Percentiles rank a stretch among this genome's conserved stretches.
phyloP scores from a whole-genome alignment of 805 yeast species.

The Saccharomycopsis schoenii region DNA sequence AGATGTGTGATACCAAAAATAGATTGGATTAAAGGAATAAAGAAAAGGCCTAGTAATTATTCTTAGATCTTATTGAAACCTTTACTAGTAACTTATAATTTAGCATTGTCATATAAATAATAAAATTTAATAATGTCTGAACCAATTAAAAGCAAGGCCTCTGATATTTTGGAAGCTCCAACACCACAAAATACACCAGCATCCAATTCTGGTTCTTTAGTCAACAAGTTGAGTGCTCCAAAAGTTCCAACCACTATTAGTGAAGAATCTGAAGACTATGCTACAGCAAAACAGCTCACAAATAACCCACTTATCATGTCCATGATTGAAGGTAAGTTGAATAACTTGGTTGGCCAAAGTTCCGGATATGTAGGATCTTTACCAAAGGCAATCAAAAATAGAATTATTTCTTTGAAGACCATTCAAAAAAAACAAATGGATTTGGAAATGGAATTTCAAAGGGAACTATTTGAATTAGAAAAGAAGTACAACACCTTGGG shows the following conservation, averaged over 20 bases:
- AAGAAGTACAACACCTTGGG: constrained; percentile 65
- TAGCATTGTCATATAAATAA: background rate
- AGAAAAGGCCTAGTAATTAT: background rate
- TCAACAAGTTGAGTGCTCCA: constrained; percentile 43
- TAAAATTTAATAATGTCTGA: constrained; percentile 51
- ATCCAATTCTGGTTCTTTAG: constrained; percentile 63
- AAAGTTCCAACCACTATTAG: constrained; percentile 56
- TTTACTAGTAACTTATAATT: background rate
- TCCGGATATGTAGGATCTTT: constrained; percentile 77
- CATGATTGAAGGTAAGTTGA: constrained; percentile 83
- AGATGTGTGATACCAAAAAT: too few species aligned
- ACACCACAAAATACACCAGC: constrained; percentile 99
- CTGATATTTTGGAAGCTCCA: constrained; percentile 84
- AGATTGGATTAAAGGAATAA: background rate
- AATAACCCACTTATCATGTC: constrained; percentile 76
- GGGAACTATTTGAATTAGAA: constrained; percentile 79
- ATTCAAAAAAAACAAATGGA: constrained; percentile 71
- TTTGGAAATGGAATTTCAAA: constrained; percentile 85
- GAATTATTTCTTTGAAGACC: constrained; percentile 75
- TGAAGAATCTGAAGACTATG: constrained; percentile 45
- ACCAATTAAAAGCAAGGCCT: constrained; percentile 66
- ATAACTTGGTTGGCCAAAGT: constrained; percentile 73
- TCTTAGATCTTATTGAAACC: too few species aligned
- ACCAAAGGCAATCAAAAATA: constrained; percentile 60
- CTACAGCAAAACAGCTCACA: constrained; percentile 35